A percentile compares a stretch with the other conserved stretches of the same genome.
Conservation (phyloP, 148 eudicot genomes). For the Fagopyrum homotropicum region DNA sequence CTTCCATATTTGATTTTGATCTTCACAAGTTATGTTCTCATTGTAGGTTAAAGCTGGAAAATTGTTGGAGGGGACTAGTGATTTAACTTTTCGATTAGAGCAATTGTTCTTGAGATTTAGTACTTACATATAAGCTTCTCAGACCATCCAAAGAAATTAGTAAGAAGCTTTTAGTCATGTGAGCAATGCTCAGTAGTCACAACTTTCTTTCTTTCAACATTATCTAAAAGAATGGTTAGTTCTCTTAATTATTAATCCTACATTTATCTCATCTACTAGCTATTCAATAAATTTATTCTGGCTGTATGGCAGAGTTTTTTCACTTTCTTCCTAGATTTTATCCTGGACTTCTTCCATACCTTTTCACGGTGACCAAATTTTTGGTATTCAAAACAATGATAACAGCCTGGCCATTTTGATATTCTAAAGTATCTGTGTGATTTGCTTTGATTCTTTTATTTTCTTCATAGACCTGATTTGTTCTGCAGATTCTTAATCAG, state of each 20-base stretch:
- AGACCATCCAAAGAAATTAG: not conserved
- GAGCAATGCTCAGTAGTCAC: not conserved
- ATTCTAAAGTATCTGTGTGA: not conserved
- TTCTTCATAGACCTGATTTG: constrained; percentile 14
- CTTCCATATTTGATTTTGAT: not conserved
- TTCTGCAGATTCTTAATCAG: constrained; percentile 50
- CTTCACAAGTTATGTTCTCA: not conserved
- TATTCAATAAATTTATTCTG: not conserved
- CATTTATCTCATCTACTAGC: not conserved
- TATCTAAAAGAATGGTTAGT: not conserved
- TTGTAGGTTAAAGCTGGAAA: not conserved
- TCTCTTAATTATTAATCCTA: not conserved
- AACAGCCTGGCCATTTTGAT: not conserved
- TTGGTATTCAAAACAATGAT: not conserved
- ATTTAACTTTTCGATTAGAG: not conserved
- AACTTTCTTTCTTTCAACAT: not conserved
- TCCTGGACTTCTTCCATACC: not conserved
- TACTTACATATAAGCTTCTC: not conserved
- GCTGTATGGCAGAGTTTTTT: not conserved
- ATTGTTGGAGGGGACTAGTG: not conserved
- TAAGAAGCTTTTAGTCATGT: not conserved
- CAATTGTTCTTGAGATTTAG: not conserved
- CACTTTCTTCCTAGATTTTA: not conserved
- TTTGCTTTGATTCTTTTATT: constrained; percentile 7
- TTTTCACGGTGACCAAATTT: not conserved